A percentile compares a stretch with the other conserved stretches of the same genome.
phyloP scores from a whole-genome alignment of 768 basidiomycete species.

The Suillus lakei region DNA sequence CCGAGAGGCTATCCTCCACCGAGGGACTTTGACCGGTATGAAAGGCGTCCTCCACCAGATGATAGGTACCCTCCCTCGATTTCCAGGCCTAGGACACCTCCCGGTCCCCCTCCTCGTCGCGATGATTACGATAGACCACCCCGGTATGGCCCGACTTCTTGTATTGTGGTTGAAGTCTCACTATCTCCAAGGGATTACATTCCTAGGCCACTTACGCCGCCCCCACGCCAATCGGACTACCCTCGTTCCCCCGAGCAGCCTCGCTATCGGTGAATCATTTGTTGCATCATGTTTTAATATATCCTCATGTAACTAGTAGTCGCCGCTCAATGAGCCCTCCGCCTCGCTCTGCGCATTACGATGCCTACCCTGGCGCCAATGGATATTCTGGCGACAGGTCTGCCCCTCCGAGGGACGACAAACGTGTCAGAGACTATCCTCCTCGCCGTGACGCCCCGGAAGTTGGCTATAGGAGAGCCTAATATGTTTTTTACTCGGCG shows the following conservation, averaged over 20 bases:
- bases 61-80: conserved; percentile 46
- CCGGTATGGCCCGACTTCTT: conserved; percentile 48
- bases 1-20: conserved; percentile 59
- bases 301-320: conserved; percentile 36
- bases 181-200: conserved; percentile 55
- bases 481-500: conserved; percentile 14
- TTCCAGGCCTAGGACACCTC: conserved; percentile 55
- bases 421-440: conserved; percentile 45
- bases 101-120: conserved; percentile 58
- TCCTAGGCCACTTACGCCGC: conserved; percentile 57
- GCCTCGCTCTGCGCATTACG: conserved; percentile 56
- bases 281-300: conserved; percentile 6
- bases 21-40: conserved; percentile 65
- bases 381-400: conserved; percentile 54
- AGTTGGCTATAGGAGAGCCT: conserved; percentile 35
- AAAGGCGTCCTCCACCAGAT: conserved; percentile 50
- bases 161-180: conserved; percentile 9
- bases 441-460: conserved; percentile 39
- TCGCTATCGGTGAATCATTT: conserved; percentile 41
- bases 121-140: conserved; percentile 69
- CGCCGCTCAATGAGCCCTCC: conserved; percentile 77
- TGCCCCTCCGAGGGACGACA: conserved; percentile 37
- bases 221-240: conserved; percentile 54
- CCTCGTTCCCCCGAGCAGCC: conserved; percentile 50
- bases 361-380: conserved; percentile 49